Evolutionary conservation across 495 filamentous ascomycete genomes (phyloP).

Genomic region (Letharia columbiana): DNA sequence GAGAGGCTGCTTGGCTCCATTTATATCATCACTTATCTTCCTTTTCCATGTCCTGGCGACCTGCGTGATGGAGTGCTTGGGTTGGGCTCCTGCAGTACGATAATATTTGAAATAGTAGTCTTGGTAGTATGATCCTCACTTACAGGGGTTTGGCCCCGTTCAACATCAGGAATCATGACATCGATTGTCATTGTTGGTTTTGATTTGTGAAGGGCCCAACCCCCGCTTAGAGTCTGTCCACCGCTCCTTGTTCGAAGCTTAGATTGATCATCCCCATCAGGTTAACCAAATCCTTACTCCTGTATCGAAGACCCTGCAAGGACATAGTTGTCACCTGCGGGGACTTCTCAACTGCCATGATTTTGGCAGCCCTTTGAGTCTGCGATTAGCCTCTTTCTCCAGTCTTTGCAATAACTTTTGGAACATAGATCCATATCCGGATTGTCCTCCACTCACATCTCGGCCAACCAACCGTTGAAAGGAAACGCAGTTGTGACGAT

Average conservation of each 20-base stretch:
- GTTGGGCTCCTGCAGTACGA: background rate
- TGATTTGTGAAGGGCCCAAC: background rate
- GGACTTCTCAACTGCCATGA: background rate
- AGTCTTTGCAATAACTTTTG: background rate
- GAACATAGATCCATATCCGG: background rate
- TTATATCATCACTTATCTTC: background rate
- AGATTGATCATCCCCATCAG: background rate
- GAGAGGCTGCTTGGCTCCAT: background rate
- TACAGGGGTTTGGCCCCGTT: background rate
- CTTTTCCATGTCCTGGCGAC: background rate
- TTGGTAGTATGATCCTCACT: background rate
- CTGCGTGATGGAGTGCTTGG: background rate
- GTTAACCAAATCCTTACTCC: background rate
- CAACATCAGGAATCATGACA: background rate
- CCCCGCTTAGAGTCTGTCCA: background rate
- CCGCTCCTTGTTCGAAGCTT: background rate
- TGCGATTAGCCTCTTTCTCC: background rate
- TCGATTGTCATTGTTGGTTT: background rate
- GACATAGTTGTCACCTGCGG: background rate
- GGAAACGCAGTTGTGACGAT: background rate
- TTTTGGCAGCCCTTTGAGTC: background rate
- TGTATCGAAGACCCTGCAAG: background rate
- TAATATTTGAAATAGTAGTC: background rate
- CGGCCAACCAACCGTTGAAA: background rate
- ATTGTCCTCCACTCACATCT: background rate